Conservation (phyloP, 2,329 filamentous ascomycete genomes). For the Arthrobotrys conoides region DNA sequence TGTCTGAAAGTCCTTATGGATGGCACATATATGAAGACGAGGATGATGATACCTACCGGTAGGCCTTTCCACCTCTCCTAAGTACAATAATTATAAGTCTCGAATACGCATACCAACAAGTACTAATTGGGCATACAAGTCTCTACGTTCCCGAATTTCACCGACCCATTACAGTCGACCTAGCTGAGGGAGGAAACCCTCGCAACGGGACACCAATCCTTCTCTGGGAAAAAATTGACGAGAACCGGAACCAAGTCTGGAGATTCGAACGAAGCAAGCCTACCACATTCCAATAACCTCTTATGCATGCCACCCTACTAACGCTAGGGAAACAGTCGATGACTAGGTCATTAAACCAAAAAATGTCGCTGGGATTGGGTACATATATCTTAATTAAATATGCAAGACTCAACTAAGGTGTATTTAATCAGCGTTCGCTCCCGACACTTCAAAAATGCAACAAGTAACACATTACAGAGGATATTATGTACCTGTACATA, state of each 20-base stretch:
- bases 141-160: slow-evolving; percentile 11
- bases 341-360: background rate
- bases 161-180: slow-evolving; percentile 8
- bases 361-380: too few species aligned
- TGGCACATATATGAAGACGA: slow-evolving; percentile 11
- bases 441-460: too few species aligned
- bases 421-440: too few species aligned
- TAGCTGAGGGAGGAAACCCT: slow-evolving; percentile 19
- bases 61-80: background rate
- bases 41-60: slow-evolving; percentile 25
- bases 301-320: background rate
- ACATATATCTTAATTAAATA: background rate
- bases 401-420: too few species aligned
- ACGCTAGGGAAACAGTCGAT: background rate
- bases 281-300: background rate
- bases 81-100: too few species aligned
- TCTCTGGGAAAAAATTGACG: slow-evolving; percentile 11
- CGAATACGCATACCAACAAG: too few species aligned
- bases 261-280: slow-evolving; percentile 9
- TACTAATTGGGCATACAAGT: background rate
- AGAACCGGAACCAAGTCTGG: slow-evolving; percentile 10
- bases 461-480: too few species aligned
- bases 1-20: background rate
- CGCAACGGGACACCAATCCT: slow-evolving; percentile 8
- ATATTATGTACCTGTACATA: too few species aligned